A percentile compares a stretch with the other conserved stretches of the same genome.
These are phyloP conservation scores for Geotrichum bryndzae DNA, from an alignment of 1,139 yeast genomes.

Conservation along the genomic window DNA sequence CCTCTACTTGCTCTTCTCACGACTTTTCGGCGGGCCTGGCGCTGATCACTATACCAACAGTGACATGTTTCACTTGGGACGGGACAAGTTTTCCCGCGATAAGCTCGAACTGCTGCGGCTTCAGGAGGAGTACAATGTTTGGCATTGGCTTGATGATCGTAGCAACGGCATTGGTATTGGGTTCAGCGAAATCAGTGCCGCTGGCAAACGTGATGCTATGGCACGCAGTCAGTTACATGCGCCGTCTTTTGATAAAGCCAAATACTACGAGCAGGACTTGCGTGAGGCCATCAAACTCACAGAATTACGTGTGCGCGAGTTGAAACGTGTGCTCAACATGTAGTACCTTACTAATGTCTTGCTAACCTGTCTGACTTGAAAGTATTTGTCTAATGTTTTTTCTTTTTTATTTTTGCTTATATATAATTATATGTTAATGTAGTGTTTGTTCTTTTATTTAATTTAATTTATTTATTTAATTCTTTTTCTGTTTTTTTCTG, in stretches of 20 bases:
- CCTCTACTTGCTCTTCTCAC: constrained; percentile 25
- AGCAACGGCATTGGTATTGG: constrained; percentile 23
- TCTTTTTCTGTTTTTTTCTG: no score
- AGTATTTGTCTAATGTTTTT: neutral
- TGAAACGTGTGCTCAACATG: constrained; percentile 27
- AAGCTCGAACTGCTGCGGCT: constrained; percentile 22
- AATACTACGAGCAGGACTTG: constrained; percentile 45
- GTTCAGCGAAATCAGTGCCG: neutral
- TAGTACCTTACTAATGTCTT: neutral
- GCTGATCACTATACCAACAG: neutral
- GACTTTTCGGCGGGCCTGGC: constrained; percentile 4
- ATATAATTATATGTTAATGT: neutral
- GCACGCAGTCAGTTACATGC: neutral
- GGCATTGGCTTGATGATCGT: constrained; percentile 78
- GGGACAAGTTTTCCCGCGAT: neutral
- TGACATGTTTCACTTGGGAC: neutral
- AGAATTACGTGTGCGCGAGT: constrained; percentile 44
- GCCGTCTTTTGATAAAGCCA: constrained; percentile 1
- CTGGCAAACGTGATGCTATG: neutral
- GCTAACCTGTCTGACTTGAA: neutral
- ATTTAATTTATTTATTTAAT: no score
- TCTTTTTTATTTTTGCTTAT: neutral
- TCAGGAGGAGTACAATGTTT: constrained; percentile 58
- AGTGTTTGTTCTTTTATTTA: no score
- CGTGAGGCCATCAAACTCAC: constrained; percentile 52